Percentiles rank a stretch among this genome's conserved stretches.
Evolutionary conservation across 805 yeast genomes (phyloP).

Genomic region (Cyberlindnera xishuangbannaensis): DNA sequence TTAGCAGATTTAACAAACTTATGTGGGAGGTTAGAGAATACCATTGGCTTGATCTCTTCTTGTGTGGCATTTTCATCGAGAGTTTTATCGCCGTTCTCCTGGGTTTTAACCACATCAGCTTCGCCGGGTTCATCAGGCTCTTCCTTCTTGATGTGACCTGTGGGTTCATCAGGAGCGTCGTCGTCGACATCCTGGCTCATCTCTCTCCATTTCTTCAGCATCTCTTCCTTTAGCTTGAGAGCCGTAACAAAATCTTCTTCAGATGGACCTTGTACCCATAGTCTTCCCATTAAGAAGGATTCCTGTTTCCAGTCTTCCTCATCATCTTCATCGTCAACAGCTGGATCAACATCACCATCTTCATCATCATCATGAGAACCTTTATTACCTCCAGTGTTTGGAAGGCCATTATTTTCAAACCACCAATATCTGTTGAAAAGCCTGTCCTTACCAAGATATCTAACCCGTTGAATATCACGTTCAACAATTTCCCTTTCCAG

Average conservation of each 20-base stretch:
- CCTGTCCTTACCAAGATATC: slow-evolving; percentile 75
- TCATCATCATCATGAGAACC: slow-evolving; percentile 21
- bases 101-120: slow-evolving; percentile 15
- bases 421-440: slow-evolving; percentile 90
- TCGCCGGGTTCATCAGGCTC: slow-evolving; percentile 4
- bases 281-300: slow-evolving; percentile 70
- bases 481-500: slow-evolving; percentile 60
- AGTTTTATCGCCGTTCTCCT: slow-evolving; percentile 17
- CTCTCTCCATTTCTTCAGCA: slow-evolving; percentile 26
- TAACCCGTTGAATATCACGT: slow-evolving; percentile 71
- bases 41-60: slow-evolving; percentile 13
- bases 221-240: slow-evolving; percentile 26
- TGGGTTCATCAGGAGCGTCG: slow-evolving; percentile 19
- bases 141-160: too few relatives aligned
- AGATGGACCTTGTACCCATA: slow-evolving; percentile 90
- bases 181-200: slow-evolving; percentile 4
- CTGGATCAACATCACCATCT: slow-evolving; percentile 35
- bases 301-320: slow-evolving; percentile 45
- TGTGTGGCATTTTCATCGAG: slow-evolving; percentile 24
- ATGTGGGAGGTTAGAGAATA: slow-evolving; percentile 8
- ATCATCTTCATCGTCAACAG: slow-evolving; percentile 37
- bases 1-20: slow-evolving; percentile 21
- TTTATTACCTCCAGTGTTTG: slow-evolving; percentile 38
- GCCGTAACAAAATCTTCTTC: slow-evolving; percentile 37
- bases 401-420: slow-evolving; percentile 84